Conservation (phyloP, 2,329 filamentous ascomycete species). For the Volutella citrinella region DNA sequence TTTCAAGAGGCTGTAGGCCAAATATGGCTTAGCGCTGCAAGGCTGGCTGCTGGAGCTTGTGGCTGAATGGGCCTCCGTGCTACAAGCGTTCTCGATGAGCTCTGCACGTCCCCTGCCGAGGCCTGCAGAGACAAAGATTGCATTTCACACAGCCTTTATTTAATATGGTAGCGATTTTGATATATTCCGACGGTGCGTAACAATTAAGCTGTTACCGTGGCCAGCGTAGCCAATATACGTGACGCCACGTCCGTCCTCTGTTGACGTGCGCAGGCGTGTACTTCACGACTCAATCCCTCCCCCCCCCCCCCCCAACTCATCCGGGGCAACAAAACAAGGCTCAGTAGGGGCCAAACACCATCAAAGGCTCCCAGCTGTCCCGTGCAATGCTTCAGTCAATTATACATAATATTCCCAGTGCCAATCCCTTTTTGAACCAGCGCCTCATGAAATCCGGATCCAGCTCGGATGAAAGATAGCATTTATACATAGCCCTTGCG, state of each 20-base stretch:
- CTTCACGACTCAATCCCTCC: constrained; percentile 22
- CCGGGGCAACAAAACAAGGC: constrained; percentile 12
- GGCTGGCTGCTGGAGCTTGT: too few relatives aligned
- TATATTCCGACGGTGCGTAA: too few relatives aligned
- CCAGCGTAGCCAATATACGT: too few relatives aligned
- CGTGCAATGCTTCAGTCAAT: constrained; percentile 25
- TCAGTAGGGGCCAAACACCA: constrained; percentile 11
- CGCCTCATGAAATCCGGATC: constrained; percentile 29
- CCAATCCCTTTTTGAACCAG: constrained; percentile 28
- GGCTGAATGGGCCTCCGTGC: too few relatives aligned
- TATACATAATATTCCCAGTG: constrained; percentile 27
- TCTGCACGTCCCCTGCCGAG: too few relatives aligned
- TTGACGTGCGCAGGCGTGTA: too few relatives aligned
- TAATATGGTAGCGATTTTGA: too few relatives aligned
- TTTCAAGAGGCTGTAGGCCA: constrained; percentile 30
- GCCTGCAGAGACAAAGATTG: too few relatives aligned
- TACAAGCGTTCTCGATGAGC: too few relatives aligned
- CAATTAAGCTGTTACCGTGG: too few relatives aligned
- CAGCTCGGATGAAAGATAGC: constrained; percentile 17
- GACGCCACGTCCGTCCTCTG: too few relatives aligned
- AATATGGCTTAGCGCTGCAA: constrained; percentile 27
- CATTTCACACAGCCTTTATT: too few relatives aligned
- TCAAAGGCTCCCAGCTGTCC: constrained; percentile 8
- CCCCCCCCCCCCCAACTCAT: constrained; percentile 8
- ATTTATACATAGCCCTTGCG: constrained; percentile 67